Evolutionary conservation across 345 rosid genomes (phyloP), one percentile per base, ranked within the genome.

Genomic region (Arabis hirsuta): DNA sequence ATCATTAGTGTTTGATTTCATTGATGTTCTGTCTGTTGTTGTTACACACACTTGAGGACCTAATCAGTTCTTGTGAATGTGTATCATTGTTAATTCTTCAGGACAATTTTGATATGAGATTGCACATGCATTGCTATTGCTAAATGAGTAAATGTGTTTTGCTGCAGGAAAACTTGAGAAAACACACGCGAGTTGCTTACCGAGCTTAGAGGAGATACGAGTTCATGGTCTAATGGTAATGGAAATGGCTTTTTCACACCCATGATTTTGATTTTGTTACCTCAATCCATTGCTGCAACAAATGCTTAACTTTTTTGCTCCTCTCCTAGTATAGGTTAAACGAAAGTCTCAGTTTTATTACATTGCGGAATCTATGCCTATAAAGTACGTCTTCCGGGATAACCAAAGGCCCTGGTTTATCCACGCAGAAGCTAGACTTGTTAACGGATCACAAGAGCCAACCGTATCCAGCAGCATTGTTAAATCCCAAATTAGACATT

Each of bases 151-250:
- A 22, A 22, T 22, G 24, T 22, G 46, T 62, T 16, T 47, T 47
- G 42, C 56, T 82, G 83, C 73, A 88, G 95, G 86, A 71, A 74
- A 81, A 75, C 77, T 88, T 13, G 87, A 83, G 76, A 76, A 67
- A 73, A 45, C 66, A 31, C 94, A 90, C 48, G 82, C 59, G 55
- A 60, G 69, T 68, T 74, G 73, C 68, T 67, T 74, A n/a, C 48
- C 67, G 13, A 74, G 50, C 69, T 46, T 55, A 27, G 79, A 70
- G 46, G 82, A 81, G 75, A 83, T 90, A 43, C 69, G 67, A 77
- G 89, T 79, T 67, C 29, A 44, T 58, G 73, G 79, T 62, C 46
- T 87, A 64, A 79, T 77, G 95, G 95, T 90, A 84, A 63, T 47
- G 24, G 12, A 52, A 47, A 12, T 6, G 47, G 19, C 59, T 38